Base-by-base conservation (phyloP, 441 rosid genomes). In the Populus hybrid region DNA sequence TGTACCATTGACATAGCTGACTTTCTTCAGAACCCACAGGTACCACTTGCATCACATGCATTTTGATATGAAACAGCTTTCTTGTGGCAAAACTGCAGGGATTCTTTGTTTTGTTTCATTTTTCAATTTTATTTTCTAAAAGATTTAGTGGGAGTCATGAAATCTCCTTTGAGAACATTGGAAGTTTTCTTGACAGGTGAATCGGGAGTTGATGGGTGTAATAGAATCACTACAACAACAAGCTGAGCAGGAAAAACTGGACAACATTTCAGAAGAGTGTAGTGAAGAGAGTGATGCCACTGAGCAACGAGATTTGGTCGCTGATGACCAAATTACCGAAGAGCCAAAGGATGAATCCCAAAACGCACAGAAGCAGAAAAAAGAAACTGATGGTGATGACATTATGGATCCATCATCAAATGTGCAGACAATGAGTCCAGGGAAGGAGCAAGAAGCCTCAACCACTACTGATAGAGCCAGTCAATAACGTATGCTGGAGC, bases 1-100 rank as follows among this genome's bases (percentile, higher is more conserved):
- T 91, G 97, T 80, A 78, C 88, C 26, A 80, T 69, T 40, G 94
- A 92, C 85, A 82, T 92, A 20, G 79, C 92, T 6, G 95, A 94
- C 26, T 89, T 87, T 71, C 85, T 93, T 26, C 89, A 80, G 74
- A 85, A 90, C 76, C 89, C 90, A 2, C 88, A 90, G 91, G 96
- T 89, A 53, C 34, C 53, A 57, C 20, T 61, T 50, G 35, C 26
- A 3, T 53, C 30, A 7, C 57, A 7, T 7, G 61, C 75, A 30
- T 70, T 74, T 35, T 71, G 10, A 2, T 59, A 18, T 69, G 23
- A 5, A 65, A 23, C 16, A 28, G 18, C 26, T 32, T 21, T 32
- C 18, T 30, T 34, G 14, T 40, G 69, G 34, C 53, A 24, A 32
- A 74, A 35, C 72, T n/a, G 26, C 10, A 30, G 63, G 61, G 24